Evolutionary conservation across 75 land plant genomes (phyloP).

Genomic region (Selaginella moellendorffii): DNA sequence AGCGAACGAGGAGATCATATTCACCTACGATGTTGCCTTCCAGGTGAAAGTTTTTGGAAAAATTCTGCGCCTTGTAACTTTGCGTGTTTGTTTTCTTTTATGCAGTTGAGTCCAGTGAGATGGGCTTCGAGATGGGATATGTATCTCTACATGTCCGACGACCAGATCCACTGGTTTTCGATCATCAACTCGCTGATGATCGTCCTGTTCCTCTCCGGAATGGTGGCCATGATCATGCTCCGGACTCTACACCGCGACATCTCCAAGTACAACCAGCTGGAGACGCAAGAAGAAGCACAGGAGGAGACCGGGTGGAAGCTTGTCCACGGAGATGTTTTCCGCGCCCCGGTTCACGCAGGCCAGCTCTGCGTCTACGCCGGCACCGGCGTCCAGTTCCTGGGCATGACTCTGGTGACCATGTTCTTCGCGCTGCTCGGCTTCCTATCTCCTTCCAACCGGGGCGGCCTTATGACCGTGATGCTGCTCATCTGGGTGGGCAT

Average conservation of each 20-base stretch:
- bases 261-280: constrained; percentile 4
- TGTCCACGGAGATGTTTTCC: constrained; percentile 7
- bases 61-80: neutral
- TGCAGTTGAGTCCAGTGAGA: constrained; percentile 67
- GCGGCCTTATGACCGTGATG: constrained; percentile 46
- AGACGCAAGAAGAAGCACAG: constrained; percentile 4
- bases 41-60: constrained; percentile 25
- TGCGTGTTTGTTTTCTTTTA: neutral
- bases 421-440: constrained; percentile 38
- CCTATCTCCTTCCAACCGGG: constrained; percentile 39
- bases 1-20: constrained; percentile 39
- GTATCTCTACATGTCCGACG: constrained; percentile 76
- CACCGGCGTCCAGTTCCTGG: constrained; percentile 39
- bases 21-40: constrained; percentile 70
- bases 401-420: constrained; percentile 45
- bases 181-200: constrained; percentile 95
- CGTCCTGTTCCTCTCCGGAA: constrained; percentile 87
- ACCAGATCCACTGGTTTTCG: constrained; percentile 95
- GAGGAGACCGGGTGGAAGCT: constrained; percentile 9
- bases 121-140: constrained; percentile 98
- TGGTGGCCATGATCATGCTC: constrained; percentile 98
- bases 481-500: constrained; percentile 38
- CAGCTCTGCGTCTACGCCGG: neutral
- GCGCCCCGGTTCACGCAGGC: neutral
- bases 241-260: constrained; percentile 12